Percentiles rank a stretch among this genome's conserved stretches.
Evolutionary conservation across 768 basidiomycete species (phyloP).

Genomic region (Boletales sp.): DNA sequence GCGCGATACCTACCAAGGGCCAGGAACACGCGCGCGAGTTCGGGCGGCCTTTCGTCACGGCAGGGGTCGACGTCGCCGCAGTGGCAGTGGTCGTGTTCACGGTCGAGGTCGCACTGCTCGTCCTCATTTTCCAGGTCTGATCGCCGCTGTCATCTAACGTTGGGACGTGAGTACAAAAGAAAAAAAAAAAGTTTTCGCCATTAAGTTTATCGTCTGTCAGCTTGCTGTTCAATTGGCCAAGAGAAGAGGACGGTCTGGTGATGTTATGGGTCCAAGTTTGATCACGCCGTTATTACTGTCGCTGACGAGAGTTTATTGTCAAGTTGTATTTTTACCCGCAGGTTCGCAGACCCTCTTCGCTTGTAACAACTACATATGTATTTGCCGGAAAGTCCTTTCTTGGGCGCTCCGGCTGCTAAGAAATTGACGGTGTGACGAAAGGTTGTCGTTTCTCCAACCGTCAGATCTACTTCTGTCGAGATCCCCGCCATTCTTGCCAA

Average conservation of each 20-base stretch:
- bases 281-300: background rate
- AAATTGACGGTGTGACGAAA: background rate
- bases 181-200: background rate
- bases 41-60: conserved; percentile 76
- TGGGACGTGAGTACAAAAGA: conserved; percentile 3
- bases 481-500: conserved; percentile 16
- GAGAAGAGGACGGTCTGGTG: conserved; percentile 4
- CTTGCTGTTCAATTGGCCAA: conserved; percentile 7
- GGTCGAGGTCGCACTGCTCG: conserved; percentile 64
- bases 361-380: background rate
- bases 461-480: conserved; percentile 13
- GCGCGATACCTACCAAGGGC: conserved; percentile 53
- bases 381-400: background rate
- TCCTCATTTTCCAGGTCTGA: conserved; percentile 47
- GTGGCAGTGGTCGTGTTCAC: conserved; percentile 58
- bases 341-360: background rate
- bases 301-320: conserved; percentile 7
- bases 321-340: background rate
- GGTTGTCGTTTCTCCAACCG: background rate
- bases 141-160: conserved; percentile 14
- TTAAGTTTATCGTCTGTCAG: background rate
- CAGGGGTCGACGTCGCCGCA: conserved; percentile 65
- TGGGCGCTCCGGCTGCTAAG: background rate
- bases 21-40: conserved; percentile 61
- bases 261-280: no score